Evolutionary conservation across 164 flowering plant species (phyloP).

Genomic region (Vitis riparia): DNA sequence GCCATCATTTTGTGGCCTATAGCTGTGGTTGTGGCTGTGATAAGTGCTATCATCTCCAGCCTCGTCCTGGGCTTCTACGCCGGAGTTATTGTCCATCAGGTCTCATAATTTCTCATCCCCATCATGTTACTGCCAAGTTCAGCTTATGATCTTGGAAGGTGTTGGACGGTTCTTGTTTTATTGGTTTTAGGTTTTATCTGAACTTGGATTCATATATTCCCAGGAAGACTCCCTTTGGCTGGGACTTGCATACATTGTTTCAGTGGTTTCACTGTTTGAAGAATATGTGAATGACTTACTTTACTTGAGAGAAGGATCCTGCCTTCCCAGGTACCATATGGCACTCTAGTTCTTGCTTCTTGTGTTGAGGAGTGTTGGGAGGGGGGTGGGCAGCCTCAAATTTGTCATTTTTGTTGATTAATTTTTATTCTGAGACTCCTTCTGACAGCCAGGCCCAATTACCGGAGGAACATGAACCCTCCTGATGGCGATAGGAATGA

Average conservation of each 20-base stretch:
- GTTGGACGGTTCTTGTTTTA: not conserved
- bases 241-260: slow-evolving; percentile 73
- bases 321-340: slow-evolving; percentile 68
- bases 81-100: slow-evolving; percentile 85
- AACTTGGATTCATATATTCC: not conserved
- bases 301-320: slow-evolving; percentile 77
- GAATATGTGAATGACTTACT: slow-evolving; percentile 87
- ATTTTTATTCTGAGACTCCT: slow-evolving; percentile 28
- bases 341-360: slow-evolving; percentile 5
- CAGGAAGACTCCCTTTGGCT: slow-evolving; percentile 72
- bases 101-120: slow-evolving; percentile 11
- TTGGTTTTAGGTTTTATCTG: not conserved
- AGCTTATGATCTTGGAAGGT: not conserved
- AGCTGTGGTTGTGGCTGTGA: slow-evolving; percentile 67
- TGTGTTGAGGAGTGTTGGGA: not conserved
- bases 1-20: slow-evolving; percentile 90
- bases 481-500: slow-evolving; percentile 26
- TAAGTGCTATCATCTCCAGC: slow-evolving; percentile 62
- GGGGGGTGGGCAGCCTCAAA: too few relatives aligned
- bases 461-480: slow-evolving; percentile 41
- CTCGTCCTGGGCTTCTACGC: slow-evolving; percentile 67
- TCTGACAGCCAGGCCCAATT: slow-evolving; percentile 86
- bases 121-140: not conserved
- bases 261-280: slow-evolving; percentile 73
- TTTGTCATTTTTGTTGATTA: not conserved